These are phyloP conservation scores for Melanomma pulvis-pyrius DNA, from an alignment of 495 filamentous ascomycete species.

Conservation along the genomic window DNA sequence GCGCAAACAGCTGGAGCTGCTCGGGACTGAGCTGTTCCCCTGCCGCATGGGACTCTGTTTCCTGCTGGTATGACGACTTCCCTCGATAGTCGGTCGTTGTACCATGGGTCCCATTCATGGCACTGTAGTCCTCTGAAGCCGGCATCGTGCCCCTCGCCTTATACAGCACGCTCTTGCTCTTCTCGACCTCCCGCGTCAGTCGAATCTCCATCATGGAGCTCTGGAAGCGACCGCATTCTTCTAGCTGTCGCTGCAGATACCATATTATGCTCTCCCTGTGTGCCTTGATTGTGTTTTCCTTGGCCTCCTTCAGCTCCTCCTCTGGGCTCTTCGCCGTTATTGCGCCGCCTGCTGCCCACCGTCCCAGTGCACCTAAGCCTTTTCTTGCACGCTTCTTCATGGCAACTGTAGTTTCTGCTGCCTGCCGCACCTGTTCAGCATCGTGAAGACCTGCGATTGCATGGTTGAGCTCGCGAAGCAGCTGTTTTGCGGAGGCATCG, in stretches of 20 bases:
- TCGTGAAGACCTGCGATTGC: constrained; percentile 74
- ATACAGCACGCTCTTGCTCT: constrained; percentile 81
- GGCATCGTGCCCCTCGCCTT: constrained; percentile 55
- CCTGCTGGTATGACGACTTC: constrained; percentile 26
- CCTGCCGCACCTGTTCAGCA: constrained; percentile 78
- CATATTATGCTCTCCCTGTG: constrained; percentile 81
- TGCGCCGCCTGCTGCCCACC: constrained; percentile 68
- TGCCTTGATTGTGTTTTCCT: constrained; percentile 57
- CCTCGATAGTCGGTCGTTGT: constrained; percentile 9
- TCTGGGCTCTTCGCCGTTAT: constrained; percentile 58
- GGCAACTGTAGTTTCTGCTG: constrained; percentile 67
- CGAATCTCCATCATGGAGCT: constrained; percentile 88
- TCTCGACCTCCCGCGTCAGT: constrained; percentile 80
- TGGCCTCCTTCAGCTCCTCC: constrained; percentile 71
- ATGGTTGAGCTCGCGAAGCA: constrained; percentile 79
- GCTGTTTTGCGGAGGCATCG: constrained; percentile 78
- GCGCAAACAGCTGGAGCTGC: constrained; percentile 88
- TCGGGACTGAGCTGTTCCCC: constrained; percentile 72
- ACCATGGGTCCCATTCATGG: constrained; percentile 15
- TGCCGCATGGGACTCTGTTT: constrained; percentile 54
- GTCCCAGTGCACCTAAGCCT: constrained; percentile 61
- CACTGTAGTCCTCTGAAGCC: constrained; percentile 29
- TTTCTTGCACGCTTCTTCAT: constrained; percentile 64
- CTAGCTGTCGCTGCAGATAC: constrained; percentile 74
- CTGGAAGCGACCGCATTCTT: constrained; percentile 75